Percentiles rank a stretch among this genome's conserved stretches.
phyloP scores from a whole-genome alignment of 805 yeast species.

The Candida tammaniensis region DNA sequence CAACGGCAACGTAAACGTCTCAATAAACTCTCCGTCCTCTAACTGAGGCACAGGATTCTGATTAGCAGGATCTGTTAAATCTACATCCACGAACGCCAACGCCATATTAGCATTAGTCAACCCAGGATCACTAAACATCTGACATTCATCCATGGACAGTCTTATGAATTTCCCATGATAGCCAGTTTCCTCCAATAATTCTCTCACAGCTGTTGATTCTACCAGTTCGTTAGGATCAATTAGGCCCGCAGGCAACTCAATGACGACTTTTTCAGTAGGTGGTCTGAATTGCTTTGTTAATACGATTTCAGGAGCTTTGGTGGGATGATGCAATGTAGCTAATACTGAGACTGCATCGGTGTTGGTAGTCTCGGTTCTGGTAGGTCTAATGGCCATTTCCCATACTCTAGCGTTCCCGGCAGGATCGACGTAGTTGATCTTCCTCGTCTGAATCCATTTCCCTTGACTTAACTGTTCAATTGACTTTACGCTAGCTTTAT shows the following conservation, averaged over 20 bases:
- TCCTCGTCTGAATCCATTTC: conserved; percentile 53
- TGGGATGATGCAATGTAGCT: conserved; percentile 57
- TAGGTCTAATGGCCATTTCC: conserved; percentile 86
- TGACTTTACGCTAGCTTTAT: conserved; percentile 28
- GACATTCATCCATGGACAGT: conserved; percentile 22
- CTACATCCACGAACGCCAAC: conserved; percentile 76
- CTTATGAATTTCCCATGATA: conserved; percentile 62
- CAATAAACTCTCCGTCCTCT: conserved; percentile 92
- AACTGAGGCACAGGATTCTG: conserved; percentile 66
- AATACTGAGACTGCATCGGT: conserved; percentile 92
- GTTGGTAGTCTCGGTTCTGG: conserved; percentile 56
- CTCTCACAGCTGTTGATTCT: conserved; percentile 81
- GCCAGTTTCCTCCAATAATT: conserved; percentile 90
- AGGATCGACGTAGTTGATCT: conserved; percentile 71
- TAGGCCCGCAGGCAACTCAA: conserved; percentile 95
- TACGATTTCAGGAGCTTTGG: conserved; percentile 39
- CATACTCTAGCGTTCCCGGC: conserved; percentile 67
- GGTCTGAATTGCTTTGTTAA: conserved; percentile 92
- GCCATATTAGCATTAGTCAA: conserved; percentile 83
- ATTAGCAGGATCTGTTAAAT: conserved; percentile 64
- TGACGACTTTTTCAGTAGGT: conserved; percentile 82
- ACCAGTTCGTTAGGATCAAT: conserved; percentile 80
- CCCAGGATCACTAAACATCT: conserved; percentile 76
- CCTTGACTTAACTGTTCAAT: conserved; percentile 35
- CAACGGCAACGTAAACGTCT: conserved; percentile 74